Evolutionary conservation across 345 rosid genomes (phyloP).

Genomic region (Rhodamnia argentea): DNA sequence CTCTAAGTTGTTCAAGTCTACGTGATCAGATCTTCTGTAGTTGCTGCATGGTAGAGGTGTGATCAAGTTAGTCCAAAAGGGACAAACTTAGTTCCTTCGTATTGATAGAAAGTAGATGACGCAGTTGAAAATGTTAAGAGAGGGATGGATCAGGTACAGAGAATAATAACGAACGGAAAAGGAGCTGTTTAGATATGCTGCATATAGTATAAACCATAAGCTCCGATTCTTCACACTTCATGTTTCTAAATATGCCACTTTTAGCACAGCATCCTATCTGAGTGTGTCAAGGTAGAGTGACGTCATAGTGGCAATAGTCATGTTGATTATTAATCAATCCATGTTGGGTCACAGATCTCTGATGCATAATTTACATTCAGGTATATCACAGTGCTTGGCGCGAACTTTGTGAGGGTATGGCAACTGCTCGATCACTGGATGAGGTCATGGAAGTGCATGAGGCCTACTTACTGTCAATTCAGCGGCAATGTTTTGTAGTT

Average conservation of each 20-base stretch:
- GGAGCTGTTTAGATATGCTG: background rate
- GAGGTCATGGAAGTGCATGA: constrained; percentile 96
- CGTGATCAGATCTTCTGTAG: background rate
- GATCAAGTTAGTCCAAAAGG: background rate
- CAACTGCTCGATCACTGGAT: constrained; percentile 81
- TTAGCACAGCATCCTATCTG: background rate
- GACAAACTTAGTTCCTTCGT: background rate
- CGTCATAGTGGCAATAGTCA: background rate
- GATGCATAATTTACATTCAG: constrained; percentile 22
- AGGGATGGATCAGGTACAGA: background rate
- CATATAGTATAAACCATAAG: background rate
- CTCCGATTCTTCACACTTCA: background rate
- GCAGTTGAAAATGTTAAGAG: background rate
- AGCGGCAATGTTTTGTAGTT: constrained; percentile 94
- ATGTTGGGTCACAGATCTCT: background rate
- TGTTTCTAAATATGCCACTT: background rate
- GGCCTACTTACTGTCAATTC: constrained; percentile 81
- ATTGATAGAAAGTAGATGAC: background rate
- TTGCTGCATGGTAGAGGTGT: background rate
- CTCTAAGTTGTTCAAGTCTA: background rate
- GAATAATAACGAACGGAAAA: background rate
- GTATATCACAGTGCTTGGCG: constrained; percentile 97
- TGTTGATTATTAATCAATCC: background rate
- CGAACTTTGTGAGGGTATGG: constrained; percentile 88
- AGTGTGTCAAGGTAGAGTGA: background rate